phyloP scores from a whole-genome alignment of 2,329 filamentous ascomycete genomes.

The Drechslerella stenobrocha region DNA sequence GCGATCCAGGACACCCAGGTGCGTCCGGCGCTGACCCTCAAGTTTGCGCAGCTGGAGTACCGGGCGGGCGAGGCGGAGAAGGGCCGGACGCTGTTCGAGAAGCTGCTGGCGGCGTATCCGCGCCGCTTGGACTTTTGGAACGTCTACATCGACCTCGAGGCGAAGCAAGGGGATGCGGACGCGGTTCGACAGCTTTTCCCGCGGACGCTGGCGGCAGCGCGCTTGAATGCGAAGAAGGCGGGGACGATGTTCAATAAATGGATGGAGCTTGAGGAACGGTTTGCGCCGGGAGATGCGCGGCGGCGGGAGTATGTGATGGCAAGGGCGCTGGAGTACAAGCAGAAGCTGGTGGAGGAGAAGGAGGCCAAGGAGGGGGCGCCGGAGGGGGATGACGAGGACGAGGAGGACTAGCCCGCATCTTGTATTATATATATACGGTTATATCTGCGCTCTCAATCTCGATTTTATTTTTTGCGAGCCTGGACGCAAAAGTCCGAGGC shows the following conservation, averaged over 20 bases:
- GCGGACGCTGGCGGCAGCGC: slow-evolving; percentile 68
- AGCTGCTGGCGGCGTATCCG: slow-evolving; percentile 77
- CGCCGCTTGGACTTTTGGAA: slow-evolving; percentile 94
- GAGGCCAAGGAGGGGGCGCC: slow-evolving; percentile 44
- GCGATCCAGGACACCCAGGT: slow-evolving; percentile 68
- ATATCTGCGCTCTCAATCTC: too few species aligned
- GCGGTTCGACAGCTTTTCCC: slow-evolving; percentile 78
- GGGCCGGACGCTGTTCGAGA: slow-evolving; percentile 92
- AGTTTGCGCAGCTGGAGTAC: slow-evolving; percentile 92
- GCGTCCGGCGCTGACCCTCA: slow-evolving; percentile 74
- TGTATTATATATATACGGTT: neutral
- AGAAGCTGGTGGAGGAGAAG: slow-evolving; percentile 58
- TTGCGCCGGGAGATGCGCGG: slow-evolving; percentile 66
- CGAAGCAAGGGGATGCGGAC: slow-evolving; percentile 61
- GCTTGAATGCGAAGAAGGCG: slow-evolving; percentile 78
- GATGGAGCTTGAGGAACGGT: slow-evolving; percentile 81
- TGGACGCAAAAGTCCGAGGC: too few species aligned
- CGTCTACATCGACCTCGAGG: slow-evolving; percentile 84
- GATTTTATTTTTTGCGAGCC: too few species aligned
- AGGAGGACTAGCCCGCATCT: slow-evolving; percentile 25
- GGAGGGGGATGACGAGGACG: slow-evolving; percentile 23
- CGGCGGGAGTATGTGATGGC: slow-evolving; percentile 71
- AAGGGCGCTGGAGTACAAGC: slow-evolving; percentile 72
- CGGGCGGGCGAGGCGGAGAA: slow-evolving; percentile 85
- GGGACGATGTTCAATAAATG: slow-evolving; percentile 89